Evolutionary conservation across 2,329 filamentous ascomycete genomes (phyloP), one percentile per base, ranked within the genome.

Genomic region (Dothideomycetidae sp.): DNA sequence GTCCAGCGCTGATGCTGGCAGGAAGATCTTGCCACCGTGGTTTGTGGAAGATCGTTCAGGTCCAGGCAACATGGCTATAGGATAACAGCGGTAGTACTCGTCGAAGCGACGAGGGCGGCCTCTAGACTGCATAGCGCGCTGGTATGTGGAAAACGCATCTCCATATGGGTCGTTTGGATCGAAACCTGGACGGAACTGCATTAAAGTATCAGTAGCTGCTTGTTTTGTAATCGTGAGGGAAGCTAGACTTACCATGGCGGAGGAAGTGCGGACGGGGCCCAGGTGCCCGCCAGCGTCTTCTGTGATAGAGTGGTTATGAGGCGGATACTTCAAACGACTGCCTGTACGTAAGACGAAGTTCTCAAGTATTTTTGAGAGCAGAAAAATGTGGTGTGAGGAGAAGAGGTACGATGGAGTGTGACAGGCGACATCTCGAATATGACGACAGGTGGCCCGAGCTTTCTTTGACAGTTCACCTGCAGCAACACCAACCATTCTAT

Each of bases 31-130:
- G 60, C 88, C 92, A 48, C 90, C 90, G 55, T 90, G 86, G 66
- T 96, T 96, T 44, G 93, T 77, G 48, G 86, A 79, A 36, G 82
- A 80, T 48, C 90, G 74, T 52, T 94, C 86, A 26, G 83, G 75
- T 2, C 88, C 86, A 10, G 86, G 84, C 44, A 93, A 75, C 86
- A 98, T 96, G 50, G 79, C 77, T 51, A 94, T 73, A 30, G 90
- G 90, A 54, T 96, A 98, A 67, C 86, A 94, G 52, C 90, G 79
- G 63, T 94, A 96, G 66, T 93, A 96, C 61, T 98, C 90, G 60
- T 98, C 88, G 64, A 98, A 98, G 43, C 86, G 82, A 50, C 84
- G 81, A 49, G 61, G 67, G 51, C 57, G 67, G 18, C 62, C 58
- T 44, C 63, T 64, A 23, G 63, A 63, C 42, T 71, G 54, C 58